phyloP scores from a whole-genome alignment of 163 green algal species.

The Volvox carteri region DNA sequence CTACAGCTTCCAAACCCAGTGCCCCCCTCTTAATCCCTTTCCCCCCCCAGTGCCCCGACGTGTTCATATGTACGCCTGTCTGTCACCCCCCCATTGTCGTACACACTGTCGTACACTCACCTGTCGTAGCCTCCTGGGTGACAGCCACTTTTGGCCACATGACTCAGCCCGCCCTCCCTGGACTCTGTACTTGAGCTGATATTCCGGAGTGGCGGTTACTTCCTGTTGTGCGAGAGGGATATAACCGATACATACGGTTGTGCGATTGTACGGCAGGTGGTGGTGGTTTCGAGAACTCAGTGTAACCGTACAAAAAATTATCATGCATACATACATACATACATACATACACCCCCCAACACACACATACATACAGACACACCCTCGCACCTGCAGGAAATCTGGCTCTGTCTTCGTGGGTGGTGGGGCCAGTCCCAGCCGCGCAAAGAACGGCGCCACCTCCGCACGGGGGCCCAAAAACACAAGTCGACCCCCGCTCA shows the following conservation, averaged over 20 bases:
- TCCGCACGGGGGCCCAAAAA: constrained; percentile 81
- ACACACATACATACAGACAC: not conserved
- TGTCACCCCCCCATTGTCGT: too few relatives aligned
- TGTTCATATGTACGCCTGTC: too few relatives aligned
- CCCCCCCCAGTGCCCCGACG: too few relatives aligned
- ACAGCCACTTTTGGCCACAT: constrained; percentile 33
- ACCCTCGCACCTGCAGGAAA: constrained; percentile 61
- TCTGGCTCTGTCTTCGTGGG: constrained; percentile 62
- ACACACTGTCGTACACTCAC: not conserved
- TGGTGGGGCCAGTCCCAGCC: constrained; percentile 78
- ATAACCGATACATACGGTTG: too few relatives aligned
- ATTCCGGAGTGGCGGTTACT: constrained; percentile 75
- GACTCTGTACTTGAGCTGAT: constrained; percentile 55
- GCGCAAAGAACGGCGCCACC: constrained; percentile 83
- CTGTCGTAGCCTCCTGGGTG: constrained; percentile 11
- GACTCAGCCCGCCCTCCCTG: not conserved
- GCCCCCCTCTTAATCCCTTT: not conserved
- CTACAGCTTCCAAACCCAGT: not conserved
- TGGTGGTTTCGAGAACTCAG: not conserved
- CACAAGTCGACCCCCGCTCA: constrained; percentile 75
- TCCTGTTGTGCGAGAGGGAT: constrained; percentile 78
- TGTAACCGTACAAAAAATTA: not conserved
- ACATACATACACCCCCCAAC: not conserved
- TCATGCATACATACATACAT: not conserved
- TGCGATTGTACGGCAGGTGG: not conserved